A percentile compares a stretch with the other conserved stretches of the same genome.
Evolutionary conservation across 2,329 filamentous ascomycete species (phyloP).

Genomic region (Neophaeococcomyces mojaviensis): DNA sequence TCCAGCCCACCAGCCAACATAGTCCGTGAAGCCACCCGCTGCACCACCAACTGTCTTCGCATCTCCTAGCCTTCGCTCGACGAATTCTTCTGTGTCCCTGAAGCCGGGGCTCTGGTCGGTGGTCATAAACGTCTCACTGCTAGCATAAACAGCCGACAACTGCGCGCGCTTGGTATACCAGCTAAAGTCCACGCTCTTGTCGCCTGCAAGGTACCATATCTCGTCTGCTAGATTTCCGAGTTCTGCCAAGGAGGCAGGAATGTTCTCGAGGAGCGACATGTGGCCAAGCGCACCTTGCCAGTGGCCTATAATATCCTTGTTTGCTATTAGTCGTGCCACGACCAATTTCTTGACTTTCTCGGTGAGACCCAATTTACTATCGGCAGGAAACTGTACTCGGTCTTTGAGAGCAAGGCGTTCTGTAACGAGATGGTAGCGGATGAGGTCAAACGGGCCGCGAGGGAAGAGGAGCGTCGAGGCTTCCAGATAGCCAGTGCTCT

Average conservation of each 20-base stretch:
- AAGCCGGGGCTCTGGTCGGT: conserved; percentile 71
- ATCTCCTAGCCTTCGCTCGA: conserved; percentile 68
- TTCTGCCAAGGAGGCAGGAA: conserved; percentile 69
- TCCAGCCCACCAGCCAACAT: conserved; percentile 72
- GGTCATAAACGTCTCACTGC: conserved; percentile 88
- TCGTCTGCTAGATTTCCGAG: conserved; percentile 80
- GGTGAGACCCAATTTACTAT: conserved; percentile 41
- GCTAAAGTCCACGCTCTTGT: conserved; percentile 68
- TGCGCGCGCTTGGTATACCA: conserved; percentile 76
- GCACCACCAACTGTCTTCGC: conserved; percentile 54
- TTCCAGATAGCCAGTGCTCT: conserved; percentile 77
- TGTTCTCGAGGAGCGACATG: conserved; percentile 77
- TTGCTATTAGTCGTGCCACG: conserved; percentile 69
- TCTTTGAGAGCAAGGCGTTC: conserved; percentile 55
- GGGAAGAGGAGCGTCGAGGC: conserved; percentile 78
- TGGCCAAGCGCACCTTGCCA: conserved; percentile 91
- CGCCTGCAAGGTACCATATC: conserved; percentile 80
- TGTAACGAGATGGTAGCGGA: conserved; percentile 66
- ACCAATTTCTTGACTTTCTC: conserved; percentile 63
- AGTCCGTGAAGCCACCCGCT: conserved; percentile 60
- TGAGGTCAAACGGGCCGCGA: conserved; percentile 70
- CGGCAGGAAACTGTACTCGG: conserved; percentile 31
- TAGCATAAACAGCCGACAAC: conserved; percentile 62
- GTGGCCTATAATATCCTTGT: conserved; percentile 61
- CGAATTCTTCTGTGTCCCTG: conserved; percentile 68